phyloP scores from a whole-genome alignment of 306 rosid genomes.

The Amphicarpaea edgeworthii region DNA sequence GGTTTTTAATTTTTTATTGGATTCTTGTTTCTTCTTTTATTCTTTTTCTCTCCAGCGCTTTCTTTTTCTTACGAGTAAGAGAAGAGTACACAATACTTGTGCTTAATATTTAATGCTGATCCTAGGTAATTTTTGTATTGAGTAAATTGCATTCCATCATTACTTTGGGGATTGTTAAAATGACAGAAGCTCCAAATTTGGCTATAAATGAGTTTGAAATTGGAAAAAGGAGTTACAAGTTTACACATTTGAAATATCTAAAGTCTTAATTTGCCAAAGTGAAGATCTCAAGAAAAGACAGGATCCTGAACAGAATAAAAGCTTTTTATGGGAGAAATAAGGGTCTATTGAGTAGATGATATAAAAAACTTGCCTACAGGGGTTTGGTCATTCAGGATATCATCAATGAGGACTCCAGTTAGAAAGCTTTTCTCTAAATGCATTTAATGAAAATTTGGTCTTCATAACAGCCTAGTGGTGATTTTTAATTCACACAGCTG shows the following conservation, averaged over 20 bases:
- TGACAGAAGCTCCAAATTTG: slow-evolving; percentile 14
- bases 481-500: not conserved
- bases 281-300: not conserved
- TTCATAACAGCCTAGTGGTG: not conserved
- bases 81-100: not conserved
- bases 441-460: not conserved
- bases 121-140: slow-evolving; percentile 16
- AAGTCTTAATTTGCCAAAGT: not conserved
- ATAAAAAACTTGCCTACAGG: not conserved
- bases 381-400: slow-evolving; percentile 28
- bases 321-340: not conserved
- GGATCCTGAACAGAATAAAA: not conserved
- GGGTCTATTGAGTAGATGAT: not conserved
- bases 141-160: slow-evolving; percentile 28
- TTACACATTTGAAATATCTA: slow-evolving; percentile 7
- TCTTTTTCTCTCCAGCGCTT: slow-evolving; percentile 9
- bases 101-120: slow-evolving; percentile 15
- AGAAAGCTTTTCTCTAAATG: slow-evolving; percentile 28
- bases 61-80: slow-evolving; percentile 20
- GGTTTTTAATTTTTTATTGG: not conserved
- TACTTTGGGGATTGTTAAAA: slow-evolving; percentile 32
- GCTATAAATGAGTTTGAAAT: slow-evolving; percentile 1
- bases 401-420: not conserved
- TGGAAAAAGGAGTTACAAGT: slow-evolving; percentile 24
- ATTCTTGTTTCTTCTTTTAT: slow-evolving; percentile 26